Conservation (phyloP, 768 basidiomycete genomes). For the Exidia glandulosa region DNA sequence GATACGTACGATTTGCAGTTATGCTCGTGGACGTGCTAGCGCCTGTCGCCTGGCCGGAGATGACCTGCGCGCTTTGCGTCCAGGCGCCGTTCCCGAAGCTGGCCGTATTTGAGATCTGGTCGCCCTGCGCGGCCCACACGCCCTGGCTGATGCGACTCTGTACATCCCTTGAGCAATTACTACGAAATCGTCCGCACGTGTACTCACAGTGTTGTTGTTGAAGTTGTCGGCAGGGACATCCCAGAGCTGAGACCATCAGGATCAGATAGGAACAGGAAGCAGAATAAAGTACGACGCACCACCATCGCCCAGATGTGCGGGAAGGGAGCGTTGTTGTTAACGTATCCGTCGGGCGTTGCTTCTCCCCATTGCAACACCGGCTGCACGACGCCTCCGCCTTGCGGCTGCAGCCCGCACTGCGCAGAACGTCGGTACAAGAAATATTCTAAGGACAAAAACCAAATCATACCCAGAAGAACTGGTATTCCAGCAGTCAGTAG, state of each 20-base stretch:
- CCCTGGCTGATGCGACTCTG: background rate
- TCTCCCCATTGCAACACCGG: conserved; percentile 2
- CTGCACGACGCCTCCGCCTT: background rate
- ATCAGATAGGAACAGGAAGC: background rate
- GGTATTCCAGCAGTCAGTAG: background rate
- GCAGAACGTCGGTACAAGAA: background rate
- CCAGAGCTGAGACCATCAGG: background rate
- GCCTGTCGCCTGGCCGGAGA: background rate
- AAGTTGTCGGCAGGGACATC: background rate
- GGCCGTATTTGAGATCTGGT: background rate
- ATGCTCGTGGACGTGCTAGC: background rate
- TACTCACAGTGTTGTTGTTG: background rate
- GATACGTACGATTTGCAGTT: background rate
- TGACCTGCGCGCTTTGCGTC: background rate
- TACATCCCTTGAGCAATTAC: background rate
- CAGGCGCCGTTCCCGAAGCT: background rate
- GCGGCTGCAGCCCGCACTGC: background rate
- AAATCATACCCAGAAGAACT: background rate
- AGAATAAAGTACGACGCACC: background rate
- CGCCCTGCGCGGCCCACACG: conserved; percentile 1
- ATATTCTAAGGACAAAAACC: background rate
- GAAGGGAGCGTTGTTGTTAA: background rate
- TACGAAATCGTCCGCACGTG: background rate
- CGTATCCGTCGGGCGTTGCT: background rate
- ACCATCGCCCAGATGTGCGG: conserved; percentile 1